phyloP scores from a whole-genome alignment of 441 rosid genomes.

The Adansonia grandidieri region DNA sequence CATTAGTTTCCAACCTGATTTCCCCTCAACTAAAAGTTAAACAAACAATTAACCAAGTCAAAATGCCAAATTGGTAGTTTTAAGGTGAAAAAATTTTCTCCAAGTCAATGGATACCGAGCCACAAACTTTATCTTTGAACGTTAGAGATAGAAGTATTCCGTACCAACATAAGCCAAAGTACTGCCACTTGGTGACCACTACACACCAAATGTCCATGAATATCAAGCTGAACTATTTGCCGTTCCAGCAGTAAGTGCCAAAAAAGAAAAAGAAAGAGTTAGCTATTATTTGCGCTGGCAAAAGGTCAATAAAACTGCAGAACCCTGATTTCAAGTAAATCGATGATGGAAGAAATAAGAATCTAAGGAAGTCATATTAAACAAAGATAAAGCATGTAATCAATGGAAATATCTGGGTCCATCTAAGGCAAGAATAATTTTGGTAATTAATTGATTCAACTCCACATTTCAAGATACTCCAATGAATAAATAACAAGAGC shows the following conservation, averaged over 20 bases:
- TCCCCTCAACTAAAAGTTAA: conserved; percentile 3
- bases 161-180: conserved; percentile 96
- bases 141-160: conserved; percentile 37
- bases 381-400: background rate
- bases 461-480: background rate
- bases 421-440: conserved; percentile 10
- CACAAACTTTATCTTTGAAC: conserved; percentile 1
- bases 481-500: background rate
- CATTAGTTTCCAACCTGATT: conserved; percentile 10
- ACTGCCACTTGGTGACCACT: conserved; percentile 98
- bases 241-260: conserved; percentile 40
- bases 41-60: conserved; percentile 10
- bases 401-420: background rate
- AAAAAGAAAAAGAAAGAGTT: conserved; percentile 19
- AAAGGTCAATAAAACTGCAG: conserved; percentile 12
- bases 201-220: conserved; percentile 99
- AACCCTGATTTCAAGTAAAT: conserved; percentile 11
- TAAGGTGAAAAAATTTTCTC: background rate
- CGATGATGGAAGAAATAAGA: background rate
- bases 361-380: conserved; percentile 3
- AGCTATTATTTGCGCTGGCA: conserved; percentile 15
- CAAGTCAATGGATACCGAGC: background rate
- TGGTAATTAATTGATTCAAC: background rate
- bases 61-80: background rate
- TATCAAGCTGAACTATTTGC: conserved; percentile 99